Percentiles rank a stretch among this genome's conserved stretches.
phyloP scores from a whole-genome alignment of 176 grass and related monocot genomes.

The Elaeis guineensis region DNA sequence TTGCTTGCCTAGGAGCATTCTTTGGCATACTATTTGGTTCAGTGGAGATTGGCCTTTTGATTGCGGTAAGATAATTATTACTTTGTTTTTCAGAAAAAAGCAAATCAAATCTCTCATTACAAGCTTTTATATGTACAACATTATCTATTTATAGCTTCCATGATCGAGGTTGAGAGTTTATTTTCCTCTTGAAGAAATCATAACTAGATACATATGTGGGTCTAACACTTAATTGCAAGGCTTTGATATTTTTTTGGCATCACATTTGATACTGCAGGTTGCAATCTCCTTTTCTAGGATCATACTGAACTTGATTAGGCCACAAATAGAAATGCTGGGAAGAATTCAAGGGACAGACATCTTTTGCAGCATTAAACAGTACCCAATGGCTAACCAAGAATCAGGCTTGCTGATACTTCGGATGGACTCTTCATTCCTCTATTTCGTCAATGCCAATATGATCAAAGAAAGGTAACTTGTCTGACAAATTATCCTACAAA shows the following conservation, averaged over 20 bases:
- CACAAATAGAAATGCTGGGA: conserved; percentile 64
- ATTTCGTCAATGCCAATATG: conserved; percentile 72
- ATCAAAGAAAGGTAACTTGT: conserved; percentile 69
- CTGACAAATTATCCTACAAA: too few species aligned
- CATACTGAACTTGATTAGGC: conserved; percentile 50
- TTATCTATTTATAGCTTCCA: too few species aligned
- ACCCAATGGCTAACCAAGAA: conserved; percentile 40
- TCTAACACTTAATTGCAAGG: too few species aligned
- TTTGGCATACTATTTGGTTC: conserved; percentile 81
- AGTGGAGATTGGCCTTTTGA: conserved; percentile 72
- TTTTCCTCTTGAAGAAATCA: too few species aligned
- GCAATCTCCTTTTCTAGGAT: conserved; percentile 75
- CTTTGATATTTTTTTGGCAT: too few species aligned
- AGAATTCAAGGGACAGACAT: conserved; percentile 67
- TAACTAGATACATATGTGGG: too few species aligned
- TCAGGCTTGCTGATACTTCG: conserved; percentile 36
- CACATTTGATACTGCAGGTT: conserved; percentile 28
- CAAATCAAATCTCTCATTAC: too few species aligned
- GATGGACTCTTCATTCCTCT: conserved; percentile 77
- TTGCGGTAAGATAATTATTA: conserved; percentile 40
- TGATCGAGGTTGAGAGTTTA: too few species aligned
- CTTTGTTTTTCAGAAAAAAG: not conserved
- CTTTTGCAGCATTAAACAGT: conserved; percentile 72
- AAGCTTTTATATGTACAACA: too few species aligned
- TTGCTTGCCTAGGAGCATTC: conserved; percentile 72